phyloP scores from a whole-genome alignment of 805 yeast genomes.

The Yarrowia keelungensis region DNA sequence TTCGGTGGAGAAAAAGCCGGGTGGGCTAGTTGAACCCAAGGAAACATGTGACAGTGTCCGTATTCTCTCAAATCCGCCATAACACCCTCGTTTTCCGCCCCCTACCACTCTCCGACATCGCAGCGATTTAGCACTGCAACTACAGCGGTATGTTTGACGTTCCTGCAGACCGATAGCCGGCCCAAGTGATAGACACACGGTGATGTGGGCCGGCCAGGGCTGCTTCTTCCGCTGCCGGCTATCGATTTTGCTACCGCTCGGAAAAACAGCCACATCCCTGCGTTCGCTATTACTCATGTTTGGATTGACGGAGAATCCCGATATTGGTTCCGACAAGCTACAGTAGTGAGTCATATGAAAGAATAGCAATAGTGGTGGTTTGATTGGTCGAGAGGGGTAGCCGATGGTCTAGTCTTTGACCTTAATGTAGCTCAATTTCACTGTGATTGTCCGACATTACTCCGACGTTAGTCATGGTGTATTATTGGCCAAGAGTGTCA shows the following conservation, averaged over 20 bases:
- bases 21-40: too few relatives aligned
- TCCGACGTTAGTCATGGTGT: too few relatives aligned
- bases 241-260: not conserved
- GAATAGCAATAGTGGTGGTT: too few relatives aligned
- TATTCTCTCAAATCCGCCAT: too few relatives aligned
- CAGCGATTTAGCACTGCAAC: conserved; percentile 11
- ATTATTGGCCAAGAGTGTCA: too few relatives aligned
- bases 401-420: too few relatives aligned
- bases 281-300: not conserved
- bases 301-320: not conserved
- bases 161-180: conserved; percentile 24
- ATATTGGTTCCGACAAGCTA: not conserved
- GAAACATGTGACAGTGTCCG: too few relatives aligned
- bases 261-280: conserved; percentile 23
- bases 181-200: not conserved
- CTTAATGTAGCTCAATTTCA: too few relatives aligned
- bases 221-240: not conserved
- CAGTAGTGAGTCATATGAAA: too few relatives aligned
- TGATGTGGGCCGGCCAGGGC: not conserved
- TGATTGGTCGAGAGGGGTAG: too few relatives aligned
- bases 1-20: not conserved
- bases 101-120: not conserved
- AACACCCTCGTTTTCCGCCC: not conserved
- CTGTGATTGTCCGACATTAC: too few relatives aligned
- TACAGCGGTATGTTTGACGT: not conserved